These are phyloP conservation scores for Tolypocladium amazonense DNA, from an alignment of 2,329 filamentous ascomycete genomes.

Conservation along the genomic window DNA sequence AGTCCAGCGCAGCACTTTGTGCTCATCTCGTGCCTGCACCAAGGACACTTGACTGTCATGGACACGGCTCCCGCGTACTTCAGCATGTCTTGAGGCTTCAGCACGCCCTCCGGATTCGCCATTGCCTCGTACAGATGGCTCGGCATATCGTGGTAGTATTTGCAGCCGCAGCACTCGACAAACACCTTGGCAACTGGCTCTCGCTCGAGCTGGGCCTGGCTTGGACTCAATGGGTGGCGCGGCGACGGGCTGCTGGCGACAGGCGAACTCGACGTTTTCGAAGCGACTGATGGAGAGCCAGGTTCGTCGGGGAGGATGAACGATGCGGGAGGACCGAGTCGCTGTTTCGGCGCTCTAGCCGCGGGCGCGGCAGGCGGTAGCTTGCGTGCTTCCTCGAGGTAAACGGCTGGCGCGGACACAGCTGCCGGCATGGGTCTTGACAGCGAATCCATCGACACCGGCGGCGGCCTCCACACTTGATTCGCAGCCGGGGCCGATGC, in stretches of 20 bases:
- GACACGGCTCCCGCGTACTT: conserved; percentile 47
- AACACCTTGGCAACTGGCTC: conserved; percentile 51
- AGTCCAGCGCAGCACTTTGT: conserved; percentile 59
- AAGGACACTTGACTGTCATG: conserved; percentile 57
- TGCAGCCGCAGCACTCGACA: conserved; percentile 54
- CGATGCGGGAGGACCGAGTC: conserved; percentile 10
- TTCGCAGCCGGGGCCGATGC: neutral
- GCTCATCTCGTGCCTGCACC: conserved; percentile 63
- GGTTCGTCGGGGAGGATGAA: conserved; percentile 4
- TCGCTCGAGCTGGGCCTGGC: conserved; percentile 6
- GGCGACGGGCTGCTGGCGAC: neutral
- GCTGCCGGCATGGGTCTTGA: neutral
- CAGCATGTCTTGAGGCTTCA: conserved; percentile 34
- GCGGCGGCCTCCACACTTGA: neutral
- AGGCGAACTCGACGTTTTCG: neutral
- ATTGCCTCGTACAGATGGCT: conserved; percentile 54
- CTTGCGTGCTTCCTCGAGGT: conserved; percentile 11
- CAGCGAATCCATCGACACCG: neutral
- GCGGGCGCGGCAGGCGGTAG: conserved; percentile 5
- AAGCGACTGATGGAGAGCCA: neutral
- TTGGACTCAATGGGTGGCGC: conserved; percentile 4
- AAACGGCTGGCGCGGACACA: conserved; percentile 7
- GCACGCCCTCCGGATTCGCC: conserved; percentile 44
- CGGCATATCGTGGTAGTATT: conserved; percentile 56
- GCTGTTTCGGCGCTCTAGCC: conserved; percentile 4